Evolutionary conservation across 495 filamentous ascomycete species (phyloP).

Genomic region (Talaromyces proteolyticus): DNA sequence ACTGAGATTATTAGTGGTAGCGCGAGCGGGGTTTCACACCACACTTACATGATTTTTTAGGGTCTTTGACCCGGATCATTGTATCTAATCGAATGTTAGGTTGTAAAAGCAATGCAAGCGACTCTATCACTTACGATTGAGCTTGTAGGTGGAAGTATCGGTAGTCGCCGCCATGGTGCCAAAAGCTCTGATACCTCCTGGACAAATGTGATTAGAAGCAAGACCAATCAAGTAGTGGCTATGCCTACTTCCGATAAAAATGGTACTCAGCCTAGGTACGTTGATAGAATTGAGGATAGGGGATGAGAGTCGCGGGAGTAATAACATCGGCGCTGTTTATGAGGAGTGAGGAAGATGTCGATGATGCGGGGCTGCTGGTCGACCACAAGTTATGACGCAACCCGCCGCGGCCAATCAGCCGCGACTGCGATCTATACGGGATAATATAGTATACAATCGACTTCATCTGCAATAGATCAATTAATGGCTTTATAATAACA

Average conservation of each 20-base stretch:
- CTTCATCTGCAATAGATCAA: no score
- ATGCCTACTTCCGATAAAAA: background rate
- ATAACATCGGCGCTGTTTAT: background rate
- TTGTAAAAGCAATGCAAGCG: background rate
- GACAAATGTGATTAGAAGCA: background rate
- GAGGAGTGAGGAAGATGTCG: background rate
- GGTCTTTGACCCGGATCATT: constrained; percentile 94
- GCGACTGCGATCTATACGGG: no score
- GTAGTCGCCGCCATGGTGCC: constrained; percentile 65
- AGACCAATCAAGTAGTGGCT: no score
- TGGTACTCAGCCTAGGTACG: background rate
- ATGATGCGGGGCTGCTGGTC: no score
- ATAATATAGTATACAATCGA: no score
- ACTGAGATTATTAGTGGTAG: no score
- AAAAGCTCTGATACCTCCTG: constrained; percentile 27
- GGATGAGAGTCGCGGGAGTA: background rate
- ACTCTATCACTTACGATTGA: constrained; percentile 60
- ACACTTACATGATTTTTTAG: constrained; percentile 63
- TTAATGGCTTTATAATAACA: no score
- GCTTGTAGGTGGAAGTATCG: constrained; percentile 75
- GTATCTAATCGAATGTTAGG: constrained; percentile 22
- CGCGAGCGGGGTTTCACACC: no score
- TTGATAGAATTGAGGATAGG: background rate
- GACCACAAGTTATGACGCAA: no score
- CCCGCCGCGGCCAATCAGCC: no score